Evolutionary conservation across 2,329 filamentous ascomycete species (phyloP).

Genomic region (Pseudogymnoascus sp.): DNA sequence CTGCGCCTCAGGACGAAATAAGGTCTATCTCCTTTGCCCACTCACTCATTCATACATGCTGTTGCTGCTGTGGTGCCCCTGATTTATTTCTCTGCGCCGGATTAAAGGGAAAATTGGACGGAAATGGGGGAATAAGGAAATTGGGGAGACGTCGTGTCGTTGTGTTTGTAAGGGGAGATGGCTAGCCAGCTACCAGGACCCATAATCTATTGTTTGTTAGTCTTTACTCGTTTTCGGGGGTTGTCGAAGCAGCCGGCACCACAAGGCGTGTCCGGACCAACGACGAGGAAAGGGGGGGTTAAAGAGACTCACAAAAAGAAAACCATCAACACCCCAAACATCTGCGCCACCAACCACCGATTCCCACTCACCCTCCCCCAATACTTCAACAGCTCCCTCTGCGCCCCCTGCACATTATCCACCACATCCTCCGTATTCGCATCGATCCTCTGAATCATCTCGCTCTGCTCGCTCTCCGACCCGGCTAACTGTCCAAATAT

Average conservation of each 20-base stretch:
- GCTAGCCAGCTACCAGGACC: conserved; percentile 3
- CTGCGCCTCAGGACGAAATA: background rate
- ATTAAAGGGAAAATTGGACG: background rate
- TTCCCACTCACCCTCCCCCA: conserved; percentile 93
- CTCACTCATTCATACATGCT: background rate
- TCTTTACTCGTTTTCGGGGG: background rate
- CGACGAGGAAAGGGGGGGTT: background rate
- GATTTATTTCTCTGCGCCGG: background rate
- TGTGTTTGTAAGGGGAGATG: background rate
- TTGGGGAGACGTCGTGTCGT: background rate
- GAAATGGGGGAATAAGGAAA: background rate
- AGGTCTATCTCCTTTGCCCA: background rate
- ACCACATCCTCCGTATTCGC: conserved; percentile 97
- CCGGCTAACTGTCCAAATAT: conserved; percentile 92
- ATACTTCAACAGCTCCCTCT: conserved; percentile 92
- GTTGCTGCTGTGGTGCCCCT: background rate
- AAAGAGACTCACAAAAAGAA: conserved; percentile 63
- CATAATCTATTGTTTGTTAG: background rate
- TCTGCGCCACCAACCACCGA: conserved; percentile 86
- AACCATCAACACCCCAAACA: conserved; percentile 89
- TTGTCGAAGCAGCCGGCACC: background rate
- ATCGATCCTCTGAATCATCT: conserved; percentile 96
- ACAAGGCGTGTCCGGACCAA: background rate
- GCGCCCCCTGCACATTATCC: conserved; percentile 95
- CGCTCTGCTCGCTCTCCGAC: conserved; percentile 96